phyloP scores from a whole-genome alignment of 2,329 filamentous ascomycete genomes.

The Alternaria brassicae region DNA sequence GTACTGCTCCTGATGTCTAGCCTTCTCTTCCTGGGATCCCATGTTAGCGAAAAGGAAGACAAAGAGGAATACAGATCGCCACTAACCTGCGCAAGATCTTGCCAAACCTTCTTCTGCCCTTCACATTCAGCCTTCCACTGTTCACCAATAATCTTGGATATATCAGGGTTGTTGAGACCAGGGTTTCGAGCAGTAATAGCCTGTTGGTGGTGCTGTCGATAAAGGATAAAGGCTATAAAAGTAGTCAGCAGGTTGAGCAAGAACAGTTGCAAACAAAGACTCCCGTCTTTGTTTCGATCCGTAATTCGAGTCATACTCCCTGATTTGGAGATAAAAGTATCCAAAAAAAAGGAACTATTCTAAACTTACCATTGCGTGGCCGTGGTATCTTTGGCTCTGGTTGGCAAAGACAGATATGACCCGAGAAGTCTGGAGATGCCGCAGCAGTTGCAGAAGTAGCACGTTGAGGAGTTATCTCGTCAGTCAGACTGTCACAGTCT shows the following conservation, averaged over 20 bases:
- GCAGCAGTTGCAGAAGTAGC: conserved; percentile 33
- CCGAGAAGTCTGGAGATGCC: conserved; percentile 41
- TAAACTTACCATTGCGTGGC: conserved; percentile 71
- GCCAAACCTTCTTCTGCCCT: conserved; percentile 84
- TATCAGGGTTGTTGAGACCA: conserved; percentile 92
- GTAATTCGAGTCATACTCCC: conserved; percentile 13
- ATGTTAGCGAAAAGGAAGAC: conserved; percentile 21
- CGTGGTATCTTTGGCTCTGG: conserved; percentile 74
- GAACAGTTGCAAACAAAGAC: conserved; percentile 40
- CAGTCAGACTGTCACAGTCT: conserved; percentile 22
- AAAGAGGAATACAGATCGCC: neutral
- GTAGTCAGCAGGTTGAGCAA: conserved; percentile 31
- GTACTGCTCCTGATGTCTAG: conserved; percentile 85
- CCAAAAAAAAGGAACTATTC: conserved; percentile 27
- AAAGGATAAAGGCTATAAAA: conserved; percentile 89
- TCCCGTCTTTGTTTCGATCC: conserved; percentile 35
- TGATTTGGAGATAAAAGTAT: conserved; percentile 9
- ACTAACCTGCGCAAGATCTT: conserved; percentile 78
- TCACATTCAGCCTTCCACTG: conserved; percentile 83
- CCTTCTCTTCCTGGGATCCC: conserved; percentile 76
- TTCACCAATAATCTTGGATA: conserved; percentile 95
- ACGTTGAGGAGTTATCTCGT: conserved; percentile 32
- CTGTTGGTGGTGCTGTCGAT: conserved; percentile 90
- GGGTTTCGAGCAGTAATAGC: conserved; percentile 81
- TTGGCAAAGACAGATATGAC: conserved; percentile 72